Evolutionary conservation across 73 alveolate species (phyloP).

Genomic region (Effrenium voratum): DNA sequence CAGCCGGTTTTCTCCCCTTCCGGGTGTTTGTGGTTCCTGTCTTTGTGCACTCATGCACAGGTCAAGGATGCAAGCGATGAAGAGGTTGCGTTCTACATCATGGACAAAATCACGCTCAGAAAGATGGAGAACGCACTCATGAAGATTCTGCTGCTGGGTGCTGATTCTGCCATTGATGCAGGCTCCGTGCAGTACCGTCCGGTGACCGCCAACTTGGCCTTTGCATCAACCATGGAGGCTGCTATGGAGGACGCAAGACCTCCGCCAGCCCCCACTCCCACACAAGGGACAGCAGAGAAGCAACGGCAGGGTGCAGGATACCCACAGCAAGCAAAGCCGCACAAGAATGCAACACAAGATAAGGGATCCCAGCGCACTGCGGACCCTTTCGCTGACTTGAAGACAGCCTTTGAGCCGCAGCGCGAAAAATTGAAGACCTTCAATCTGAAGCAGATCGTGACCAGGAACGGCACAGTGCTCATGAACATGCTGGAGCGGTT

Average conservation of each 20-base stretch:
- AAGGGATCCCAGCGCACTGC: no score
- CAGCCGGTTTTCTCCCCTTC: background rate
- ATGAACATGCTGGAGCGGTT: constrained; percentile 93
- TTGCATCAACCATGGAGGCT: constrained; percentile 46
- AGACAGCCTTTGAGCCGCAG: constrained; percentile 34
- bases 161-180: constrained; percentile 41
- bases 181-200: constrained; percentile 93
- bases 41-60: background rate
- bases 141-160: constrained; percentile 59
- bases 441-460: constrained; percentile 92
- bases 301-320: no score
- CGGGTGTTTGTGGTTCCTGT: background rate
- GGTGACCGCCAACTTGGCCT: constrained; percentile 82
- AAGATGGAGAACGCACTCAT: constrained; percentile 93
- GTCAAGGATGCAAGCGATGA: constrained; percentile 71
- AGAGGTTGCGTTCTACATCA: constrained; percentile 75
- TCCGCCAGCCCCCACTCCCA: no score
- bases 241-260: constrained; percentile 52
- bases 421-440: constrained; percentile 86
- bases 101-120: constrained; percentile 73
- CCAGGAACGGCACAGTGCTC: constrained; percentile 86
- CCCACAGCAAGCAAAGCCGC: no score
- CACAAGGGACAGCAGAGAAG: no score
- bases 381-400: constrained; percentile 41
- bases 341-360: no score